A percentile compares a stretch with the other conserved stretches of the same genome.
These are phyloP conservation scores for Arthrobotrys megalospora DNA, from an alignment of 2,329 filamentous ascomycete species.

Conservation along the genomic window DNA sequence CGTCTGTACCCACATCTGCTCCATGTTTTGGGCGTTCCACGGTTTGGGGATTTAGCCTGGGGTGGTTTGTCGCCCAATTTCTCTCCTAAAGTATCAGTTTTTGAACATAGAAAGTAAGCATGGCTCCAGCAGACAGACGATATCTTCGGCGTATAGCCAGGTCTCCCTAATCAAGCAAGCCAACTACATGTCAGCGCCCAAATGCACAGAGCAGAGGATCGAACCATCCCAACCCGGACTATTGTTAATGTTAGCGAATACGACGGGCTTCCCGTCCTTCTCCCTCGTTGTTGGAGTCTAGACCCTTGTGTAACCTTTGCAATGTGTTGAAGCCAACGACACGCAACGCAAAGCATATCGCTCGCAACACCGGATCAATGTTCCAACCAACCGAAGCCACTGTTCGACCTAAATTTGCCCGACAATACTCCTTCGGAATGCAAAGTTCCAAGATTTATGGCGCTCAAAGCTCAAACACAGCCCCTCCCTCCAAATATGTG, in stretches of 20 bases:
- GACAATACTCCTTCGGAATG: constrained; percentile 11
- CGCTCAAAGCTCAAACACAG: constrained; percentile 37
- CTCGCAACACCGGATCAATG: constrained; percentile 7
- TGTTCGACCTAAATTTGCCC: constrained; percentile 16
- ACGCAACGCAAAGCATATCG: constrained; percentile 30
- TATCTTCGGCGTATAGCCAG: constrained; percentile 4
- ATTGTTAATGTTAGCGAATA: neutral
- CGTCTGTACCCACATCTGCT: neutral
- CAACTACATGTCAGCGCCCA: neutral
- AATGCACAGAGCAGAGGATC: neutral
- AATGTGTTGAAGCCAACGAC: constrained; percentile 48
- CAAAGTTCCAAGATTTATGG: constrained; percentile 31
- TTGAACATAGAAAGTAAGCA: neutral
- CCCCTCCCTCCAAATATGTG: constrained; percentile 24
- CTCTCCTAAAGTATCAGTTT: constrained; percentile 3
- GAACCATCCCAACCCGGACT: neutral
- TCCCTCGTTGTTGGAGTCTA: neutral
- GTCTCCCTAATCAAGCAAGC: neutral
- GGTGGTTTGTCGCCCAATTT: constrained; percentile 15
- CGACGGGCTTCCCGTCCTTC: neutral
- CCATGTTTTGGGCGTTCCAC: constrained; percentile 16
- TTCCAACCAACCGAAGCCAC: constrained; percentile 5
- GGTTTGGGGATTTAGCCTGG: neutral
- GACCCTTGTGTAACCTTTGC: constrained; percentile 34
- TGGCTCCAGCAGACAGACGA: neutral